phyloP scores from a whole-genome alignment of 495 filamentous ascomycete species.

The Neurospora sublineolata region DNA sequence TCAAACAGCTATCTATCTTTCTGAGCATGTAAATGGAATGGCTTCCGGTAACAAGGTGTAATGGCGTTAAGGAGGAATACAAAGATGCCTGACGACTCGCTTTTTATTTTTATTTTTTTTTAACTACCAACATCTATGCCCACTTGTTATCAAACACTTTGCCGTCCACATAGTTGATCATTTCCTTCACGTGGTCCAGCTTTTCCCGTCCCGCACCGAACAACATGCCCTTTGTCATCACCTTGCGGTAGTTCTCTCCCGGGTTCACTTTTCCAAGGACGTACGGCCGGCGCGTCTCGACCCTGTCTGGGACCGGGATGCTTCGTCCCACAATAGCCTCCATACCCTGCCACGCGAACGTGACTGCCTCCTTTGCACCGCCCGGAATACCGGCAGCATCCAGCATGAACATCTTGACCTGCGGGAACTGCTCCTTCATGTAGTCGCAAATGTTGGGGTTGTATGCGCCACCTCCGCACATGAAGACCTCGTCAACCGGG shows the following conservation, averaged over 20 bases:
- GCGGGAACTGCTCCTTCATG: conserved; percentile 37
- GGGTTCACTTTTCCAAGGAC: conserved; percentile 43
- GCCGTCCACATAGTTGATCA: conserved; percentile 35
- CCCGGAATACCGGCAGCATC: conserved; percentile 43
- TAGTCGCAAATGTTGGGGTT: conserved; percentile 45
- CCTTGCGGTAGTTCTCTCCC: conserved; percentile 41
- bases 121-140: neutral
- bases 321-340: conserved; percentile 40
- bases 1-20: conserved; percentile 4
- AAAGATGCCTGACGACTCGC: neutral
- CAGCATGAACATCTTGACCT: conserved; percentile 40
- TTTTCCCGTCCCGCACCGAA: conserved; percentile 37
- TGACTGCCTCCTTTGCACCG: conserved; percentile 47
- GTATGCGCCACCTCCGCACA: conserved; percentile 47
- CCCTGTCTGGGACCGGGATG: conserved; percentile 40
- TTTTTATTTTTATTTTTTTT: no score
- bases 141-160: conserved; percentile 36
- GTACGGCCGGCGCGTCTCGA: conserved; percentile 36
- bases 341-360: conserved; percentile 46
- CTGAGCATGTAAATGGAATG: neutral
- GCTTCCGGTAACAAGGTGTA: neutral
- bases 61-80: neutral
- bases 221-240: conserved; percentile 37
- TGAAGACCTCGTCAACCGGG: conserved; percentile 44
- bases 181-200: conserved; percentile 36